phyloP scores from a whole-genome alignment of 1,139 yeast genomes.

The Sugiyamaella novakii region DNA sequence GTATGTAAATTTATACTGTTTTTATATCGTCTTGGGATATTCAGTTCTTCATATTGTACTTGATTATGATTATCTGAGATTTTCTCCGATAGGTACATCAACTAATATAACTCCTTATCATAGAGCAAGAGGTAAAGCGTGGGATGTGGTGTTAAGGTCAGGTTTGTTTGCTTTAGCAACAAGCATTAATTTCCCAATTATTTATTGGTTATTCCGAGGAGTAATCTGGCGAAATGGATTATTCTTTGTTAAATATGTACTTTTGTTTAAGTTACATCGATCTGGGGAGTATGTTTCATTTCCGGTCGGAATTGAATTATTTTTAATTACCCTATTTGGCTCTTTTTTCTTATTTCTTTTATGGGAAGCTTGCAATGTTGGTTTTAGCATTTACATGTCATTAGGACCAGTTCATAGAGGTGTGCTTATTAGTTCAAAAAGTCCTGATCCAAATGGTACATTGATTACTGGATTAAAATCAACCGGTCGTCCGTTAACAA shows the following conservation, averaged over 20 bases:
- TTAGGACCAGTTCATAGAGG: slow-evolving; percentile 82
- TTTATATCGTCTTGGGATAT: slow-evolving; percentile 52
- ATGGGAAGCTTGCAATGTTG: slow-evolving; percentile 66
- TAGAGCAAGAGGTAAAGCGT: slow-evolving; percentile 7
- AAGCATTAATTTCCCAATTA: slow-evolving; percentile 48
- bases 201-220: slow-evolving; percentile 51
- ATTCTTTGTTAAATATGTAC: slow-evolving; percentile 36
- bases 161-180: slow-evolving; percentile 43
- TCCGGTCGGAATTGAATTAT: slow-evolving; percentile 46
- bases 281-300: slow-evolving; percentile 42
- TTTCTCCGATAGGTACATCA: slow-evolving; percentile 42
- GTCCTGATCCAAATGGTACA: slow-evolving; percentile 74
- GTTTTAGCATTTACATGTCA: slow-evolving; percentile 72
- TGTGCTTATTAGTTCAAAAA: slow-evolving; percentile 64
- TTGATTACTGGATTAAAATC: slow-evolving; percentile 69
- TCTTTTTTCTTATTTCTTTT: slow-evolving; percentile 44
- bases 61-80: slow-evolving; percentile 62
- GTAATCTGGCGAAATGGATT: slow-evolving; percentile 49
- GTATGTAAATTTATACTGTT: slow-evolving; percentile 51
- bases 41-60: slow-evolving; percentile 55
- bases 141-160: slow-evolving; percentile 44
- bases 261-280: slow-evolving; percentile 40
- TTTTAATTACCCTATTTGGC: slow-evolving; percentile 45
- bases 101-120: slow-evolving; percentile 4
- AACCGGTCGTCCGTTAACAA: slow-evolving; percentile 54